Conservation (phyloP, 2,329 filamentous ascomycete genomes). For the Colletotrichum camelliae region DNA sequence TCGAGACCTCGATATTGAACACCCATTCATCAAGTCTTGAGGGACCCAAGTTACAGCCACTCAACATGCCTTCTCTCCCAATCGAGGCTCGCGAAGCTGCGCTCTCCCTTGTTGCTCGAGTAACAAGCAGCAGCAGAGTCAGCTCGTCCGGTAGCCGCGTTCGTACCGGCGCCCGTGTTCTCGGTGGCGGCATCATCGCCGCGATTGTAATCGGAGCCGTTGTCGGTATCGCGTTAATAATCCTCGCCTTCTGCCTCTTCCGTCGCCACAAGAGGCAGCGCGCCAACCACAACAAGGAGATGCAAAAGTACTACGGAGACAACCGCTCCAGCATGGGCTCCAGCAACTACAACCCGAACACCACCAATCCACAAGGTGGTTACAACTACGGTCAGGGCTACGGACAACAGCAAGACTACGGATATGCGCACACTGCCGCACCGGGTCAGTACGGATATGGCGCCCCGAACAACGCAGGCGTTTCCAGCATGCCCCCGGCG, state of each 20-base stretch:
- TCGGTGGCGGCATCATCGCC: constrained; percentile 10
- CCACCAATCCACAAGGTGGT: neutral
- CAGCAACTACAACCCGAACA: neutral
- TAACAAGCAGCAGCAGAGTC: neutral
- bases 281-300: neutral
- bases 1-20: neutral
- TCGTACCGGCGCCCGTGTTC: neutral
- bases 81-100: neutral
- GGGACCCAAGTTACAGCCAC: neutral
- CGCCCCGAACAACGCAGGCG: neutral
- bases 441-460: constrained; percentile 1
- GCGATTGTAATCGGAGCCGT: neutral
- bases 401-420: constrained; percentile 4
- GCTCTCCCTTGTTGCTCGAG: neutral
- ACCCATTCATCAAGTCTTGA: neutral
- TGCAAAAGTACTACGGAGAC: constrained; percentile 14
- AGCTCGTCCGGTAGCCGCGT: neutral
- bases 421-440: constrained; percentile 2
- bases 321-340: constrained; percentile 11
- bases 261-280: neutral
- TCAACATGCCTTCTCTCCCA: constrained; percentile 6
- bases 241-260: neutral
- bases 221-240: neutral
- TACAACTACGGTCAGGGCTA: constrained; percentile 2
- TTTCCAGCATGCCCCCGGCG: neutral